These are phyloP conservation scores for Euphorbia lathyris DNA, from an alignment of 345 rosid genomes.

Conservation along the genomic window DNA sequence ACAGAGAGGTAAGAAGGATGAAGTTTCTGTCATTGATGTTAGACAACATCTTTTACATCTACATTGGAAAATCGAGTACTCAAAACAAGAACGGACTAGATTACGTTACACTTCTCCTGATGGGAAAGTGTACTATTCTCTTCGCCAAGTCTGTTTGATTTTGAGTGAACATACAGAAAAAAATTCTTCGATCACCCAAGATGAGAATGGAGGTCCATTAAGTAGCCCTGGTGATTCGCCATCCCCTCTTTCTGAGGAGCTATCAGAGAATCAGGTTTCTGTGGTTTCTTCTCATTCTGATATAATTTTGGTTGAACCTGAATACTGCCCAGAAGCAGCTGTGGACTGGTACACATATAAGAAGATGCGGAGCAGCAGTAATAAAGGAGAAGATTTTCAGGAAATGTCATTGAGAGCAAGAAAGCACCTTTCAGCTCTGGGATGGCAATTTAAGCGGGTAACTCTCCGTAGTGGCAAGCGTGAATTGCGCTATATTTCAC, in stretches of 20 bases:
- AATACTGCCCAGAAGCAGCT: slow-evolving; percentile 48
- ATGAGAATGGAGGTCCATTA: slow-evolving; percentile 10
- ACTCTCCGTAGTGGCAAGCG: slow-evolving; percentile 13
- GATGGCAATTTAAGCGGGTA: slow-evolving; percentile 39
- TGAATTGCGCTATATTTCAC: slow-evolving; percentile 25
- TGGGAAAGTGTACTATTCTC: slow-evolving; percentile 49
- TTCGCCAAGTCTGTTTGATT: slow-evolving; percentile 42
- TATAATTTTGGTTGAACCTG: slow-evolving; percentile 22
- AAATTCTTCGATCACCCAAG: slow-evolving; percentile 9
- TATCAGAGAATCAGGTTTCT: slow-evolving; percentile 6
- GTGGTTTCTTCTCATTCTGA: slow-evolving; percentile 12
- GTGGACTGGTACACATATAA: slow-evolving; percentile 30
- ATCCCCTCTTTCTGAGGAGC: too few species aligned
- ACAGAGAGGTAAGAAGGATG: too few species aligned
- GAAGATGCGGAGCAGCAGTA: slow-evolving; percentile 3
- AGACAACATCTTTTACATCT: slow-evolving; percentile 52
- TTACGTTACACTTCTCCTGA: slow-evolving; percentile 61
- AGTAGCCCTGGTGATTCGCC: slow-evolving; percentile 14
- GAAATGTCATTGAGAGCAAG: slow-evolving; percentile 33
- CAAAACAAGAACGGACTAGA: slow-evolving; percentile 14
- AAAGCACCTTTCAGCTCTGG: slow-evolving; percentile 44
- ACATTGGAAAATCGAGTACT: slow-evolving; percentile 55
- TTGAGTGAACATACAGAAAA: slow-evolving; percentile 16
- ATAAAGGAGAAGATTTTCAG: neutral
- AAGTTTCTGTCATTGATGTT: slow-evolving; percentile 16